A percentile compares a stretch with the other conserved stretches of the same genome.
These are phyloP conservation scores for Kalmanozyma brasiliensis DNA, from an alignment of 1,284 basidiomycete genomes.

Conservation along the genomic window DNA sequence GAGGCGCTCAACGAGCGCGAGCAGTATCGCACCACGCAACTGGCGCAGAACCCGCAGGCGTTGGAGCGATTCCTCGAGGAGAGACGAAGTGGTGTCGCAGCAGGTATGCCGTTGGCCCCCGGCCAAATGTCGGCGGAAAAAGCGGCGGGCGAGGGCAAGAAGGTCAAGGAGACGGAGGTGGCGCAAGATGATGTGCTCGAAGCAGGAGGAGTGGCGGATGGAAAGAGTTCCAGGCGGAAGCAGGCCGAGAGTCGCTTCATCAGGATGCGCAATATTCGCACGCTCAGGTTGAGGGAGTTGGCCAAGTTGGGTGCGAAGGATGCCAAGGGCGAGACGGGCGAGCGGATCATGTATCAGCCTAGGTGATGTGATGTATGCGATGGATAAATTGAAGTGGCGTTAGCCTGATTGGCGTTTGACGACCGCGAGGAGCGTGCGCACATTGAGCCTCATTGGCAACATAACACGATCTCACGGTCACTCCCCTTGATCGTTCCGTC, in stretches of 20 bases:
- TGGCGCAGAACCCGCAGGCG: slow-evolving; percentile 52
- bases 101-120: slow-evolving; percentile 62
- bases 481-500: too few relatives aligned
- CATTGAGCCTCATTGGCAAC: too few relatives aligned
- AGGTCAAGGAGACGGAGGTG: background rate
- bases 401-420: too few relatives aligned
- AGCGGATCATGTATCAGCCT: slow-evolving; percentile 47
- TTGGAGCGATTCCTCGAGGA: slow-evolving; percentile 58
- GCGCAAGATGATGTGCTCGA: slow-evolving; percentile 14
- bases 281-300: slow-evolving; percentile 47
- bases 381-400: too few relatives aligned
- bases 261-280: slow-evolving; percentile 40
- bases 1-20: slow-evolving; percentile 62
- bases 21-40: slow-evolving; percentile 33
- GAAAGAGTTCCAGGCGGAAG: slow-evolving; percentile 12
- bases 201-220: background rate
- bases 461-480: too few relatives aligned
- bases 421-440: too few relatives aligned
- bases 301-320: slow-evolving; percentile 53
- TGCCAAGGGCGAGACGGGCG: slow-evolving; percentile 6
- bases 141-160: background rate
- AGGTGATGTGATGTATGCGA: slow-evolving; percentile 18
- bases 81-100: slow-evolving; percentile 46
- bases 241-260: slow-evolving; percentile 44
- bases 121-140: slow-evolving; percentile 44